Conservation (phyloP, 2,329 filamentous ascomycete genomes). For the Cordyceps javanica region DNA sequence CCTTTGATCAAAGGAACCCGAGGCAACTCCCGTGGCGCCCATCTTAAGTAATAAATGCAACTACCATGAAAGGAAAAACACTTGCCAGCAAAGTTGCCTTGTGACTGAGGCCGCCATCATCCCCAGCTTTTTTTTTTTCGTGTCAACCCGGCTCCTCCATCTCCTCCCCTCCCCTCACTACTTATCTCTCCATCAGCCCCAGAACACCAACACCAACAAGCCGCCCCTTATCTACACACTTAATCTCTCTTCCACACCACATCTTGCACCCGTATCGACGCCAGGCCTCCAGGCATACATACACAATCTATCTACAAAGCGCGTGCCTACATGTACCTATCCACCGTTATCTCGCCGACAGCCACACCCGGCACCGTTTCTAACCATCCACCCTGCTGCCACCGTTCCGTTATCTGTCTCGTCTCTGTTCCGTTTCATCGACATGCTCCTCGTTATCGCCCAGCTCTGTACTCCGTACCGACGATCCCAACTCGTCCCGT, state of each 20-base stretch:
- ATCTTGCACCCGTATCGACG: constrained; percentile 6
- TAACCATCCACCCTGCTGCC: not conserved
- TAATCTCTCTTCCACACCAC: constrained; percentile 1
- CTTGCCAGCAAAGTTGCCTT: not conserved
- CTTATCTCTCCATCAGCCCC: not conserved
- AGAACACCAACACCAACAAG: not conserved
- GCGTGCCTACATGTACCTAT: not conserved
- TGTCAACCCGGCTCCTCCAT: no score
- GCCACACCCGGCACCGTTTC: not conserved
- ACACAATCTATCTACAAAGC: not conserved
- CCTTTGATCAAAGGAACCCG: not conserved
- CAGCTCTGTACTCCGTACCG: not conserved
- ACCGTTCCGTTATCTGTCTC: not conserved
- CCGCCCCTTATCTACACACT: not conserved
- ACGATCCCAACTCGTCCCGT: not conserved
- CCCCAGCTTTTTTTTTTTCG: not conserved
- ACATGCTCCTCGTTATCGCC: not conserved
- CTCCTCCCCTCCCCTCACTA: not conserved
- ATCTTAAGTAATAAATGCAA: not conserved
- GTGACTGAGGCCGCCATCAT: not conserved
- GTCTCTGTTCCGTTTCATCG: not conserved
- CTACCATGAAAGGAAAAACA: not conserved
- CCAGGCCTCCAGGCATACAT: constrained; percentile 10
- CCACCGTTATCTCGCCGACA: not conserved
- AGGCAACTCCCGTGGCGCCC: not conserved